Evolutionary conservation across 2,329 filamentous ascomycete species (phyloP).

Genomic region (Phyllosticta citrichinensis): DNA sequence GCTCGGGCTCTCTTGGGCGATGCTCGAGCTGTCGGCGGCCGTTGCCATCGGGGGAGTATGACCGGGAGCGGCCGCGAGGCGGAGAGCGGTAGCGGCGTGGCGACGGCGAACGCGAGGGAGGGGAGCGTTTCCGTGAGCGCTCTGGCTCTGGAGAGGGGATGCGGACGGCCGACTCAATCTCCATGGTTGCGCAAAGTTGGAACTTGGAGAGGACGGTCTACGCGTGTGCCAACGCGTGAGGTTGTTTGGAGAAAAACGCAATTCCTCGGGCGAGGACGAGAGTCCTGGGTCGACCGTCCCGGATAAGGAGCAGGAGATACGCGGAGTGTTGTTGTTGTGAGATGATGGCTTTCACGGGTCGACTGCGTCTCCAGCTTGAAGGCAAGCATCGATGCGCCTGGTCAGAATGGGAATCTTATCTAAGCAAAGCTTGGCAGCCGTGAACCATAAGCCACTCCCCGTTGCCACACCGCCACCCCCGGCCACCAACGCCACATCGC

Average conservation of each 20-base stretch:
- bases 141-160: conserved; percentile 46
- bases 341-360: not conserved
- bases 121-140: conserved; percentile 44
- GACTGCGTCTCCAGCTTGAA: not conserved
- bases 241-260: not conserved
- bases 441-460: not conserved
- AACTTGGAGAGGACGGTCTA: not conserved
- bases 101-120: conserved; percentile 43
- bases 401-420: not conserved
- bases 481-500: not conserved
- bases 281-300: not conserved
- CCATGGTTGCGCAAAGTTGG: not conserved
- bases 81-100: conserved; percentile 41
- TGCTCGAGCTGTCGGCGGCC: conserved; percentile 40
- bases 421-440: not conserved
- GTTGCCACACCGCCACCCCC: not conserved
- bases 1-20: conserved; percentile 30
- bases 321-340: not conserved
- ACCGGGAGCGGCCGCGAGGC: conserved; percentile 18
- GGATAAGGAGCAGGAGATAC: not conserved
- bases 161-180: conserved; percentile 46
- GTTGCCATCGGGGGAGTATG: conserved; percentile 19
- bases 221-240: not conserved
- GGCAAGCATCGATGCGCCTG: not conserved
- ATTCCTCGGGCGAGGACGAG: not conserved